phyloP scores from a whole-genome alignment of 2,329 filamentous ascomycete species.

The Cercospora canescens region DNA sequence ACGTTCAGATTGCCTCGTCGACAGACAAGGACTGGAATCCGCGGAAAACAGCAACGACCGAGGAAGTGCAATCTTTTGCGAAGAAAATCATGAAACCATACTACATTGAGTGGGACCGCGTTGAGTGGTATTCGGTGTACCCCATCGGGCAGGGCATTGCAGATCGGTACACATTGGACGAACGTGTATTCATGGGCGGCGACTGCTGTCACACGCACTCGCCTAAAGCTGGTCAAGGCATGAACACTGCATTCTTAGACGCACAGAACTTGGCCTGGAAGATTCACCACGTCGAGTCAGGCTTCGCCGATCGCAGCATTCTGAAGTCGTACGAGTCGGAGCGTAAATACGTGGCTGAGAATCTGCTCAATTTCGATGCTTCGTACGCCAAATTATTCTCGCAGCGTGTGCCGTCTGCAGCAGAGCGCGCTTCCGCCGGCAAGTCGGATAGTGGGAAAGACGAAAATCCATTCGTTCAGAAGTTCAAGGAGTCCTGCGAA shows the following conservation, averaged over 20 bases:
- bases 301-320: conserved; percentile 72
- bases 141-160: conserved; percentile 66
- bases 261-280: conserved; percentile 95
- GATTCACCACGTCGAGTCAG: conserved; percentile 83
- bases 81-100: conserved; percentile 62
- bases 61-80: conserved; percentile 59
- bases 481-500: conserved; percentile 87
- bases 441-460: conserved; percentile 50
- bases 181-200: conserved; percentile 66
- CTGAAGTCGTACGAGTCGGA: conserved; percentile 86
- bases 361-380: conserved; percentile 81
- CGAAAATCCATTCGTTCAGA: conserved; percentile 81
- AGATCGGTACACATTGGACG: conserved; percentile 64
- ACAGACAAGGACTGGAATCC: conserved; percentile 63
- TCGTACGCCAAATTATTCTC: conserved; percentile 91
- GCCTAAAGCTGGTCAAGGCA: conserved; percentile 65
- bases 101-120: conserved; percentile 61
- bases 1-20: conserved; percentile 63
- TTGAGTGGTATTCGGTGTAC: conserved; percentile 68
- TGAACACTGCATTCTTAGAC: conserved; percentile 61
- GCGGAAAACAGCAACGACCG: conserved; percentile 58
- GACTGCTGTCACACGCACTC: conserved; percentile 65
- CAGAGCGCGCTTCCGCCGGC: conserved; percentile 69
- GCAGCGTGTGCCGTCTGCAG: conserved; percentile 68
- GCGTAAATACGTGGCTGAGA: conserved; percentile 81